phyloP scores from a whole-genome alignment of 257 asterid genomes.

The Ehretia macrophylla region DNA sequence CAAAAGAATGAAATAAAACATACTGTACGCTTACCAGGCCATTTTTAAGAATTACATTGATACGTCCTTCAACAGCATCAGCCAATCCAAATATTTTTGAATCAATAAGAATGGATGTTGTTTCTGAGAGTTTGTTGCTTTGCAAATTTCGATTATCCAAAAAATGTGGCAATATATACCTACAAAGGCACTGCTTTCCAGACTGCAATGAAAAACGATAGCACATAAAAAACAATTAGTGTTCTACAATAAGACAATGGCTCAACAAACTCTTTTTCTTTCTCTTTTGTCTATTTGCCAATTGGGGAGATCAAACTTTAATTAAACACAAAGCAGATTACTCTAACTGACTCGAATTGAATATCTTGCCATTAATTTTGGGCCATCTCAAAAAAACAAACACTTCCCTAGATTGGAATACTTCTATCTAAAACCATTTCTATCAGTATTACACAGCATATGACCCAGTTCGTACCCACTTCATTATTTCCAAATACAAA shows the following conservation, averaged over 20 bases:
- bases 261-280: not conserved
- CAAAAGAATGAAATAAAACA: not conserved
- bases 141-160: slow-evolving; percentile 35
- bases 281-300: not conserved
- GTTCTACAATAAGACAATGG: not conserved
- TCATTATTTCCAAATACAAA: too few species aligned
- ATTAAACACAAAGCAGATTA: not conserved
- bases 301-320: not conserved
- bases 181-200: slow-evolving; percentile 87
- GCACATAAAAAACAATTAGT: not conserved
- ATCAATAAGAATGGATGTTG: slow-evolving; percentile 29
- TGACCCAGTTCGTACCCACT: not conserved
- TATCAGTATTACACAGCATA: not conserved
- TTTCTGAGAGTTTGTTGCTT: slow-evolving; percentile 26
- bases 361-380: too few species aligned
- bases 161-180: slow-evolving; percentile 55
- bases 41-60: slow-evolving; percentile 55
- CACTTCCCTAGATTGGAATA: not conserved
- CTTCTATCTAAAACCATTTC: not conserved
- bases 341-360: too few species aligned
- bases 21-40: slow-evolving; percentile 54
- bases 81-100: slow-evolving; percentile 58
- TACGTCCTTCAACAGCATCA: slow-evolving; percentile 83
- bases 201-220: slow-evolving; percentile 46
- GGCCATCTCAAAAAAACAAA: not conserved